These are phyloP conservation scores for Aspergillus awamori DNA, from an alignment of 2,329 filamentous ascomycete species.

Conservation along the genomic window DNA sequence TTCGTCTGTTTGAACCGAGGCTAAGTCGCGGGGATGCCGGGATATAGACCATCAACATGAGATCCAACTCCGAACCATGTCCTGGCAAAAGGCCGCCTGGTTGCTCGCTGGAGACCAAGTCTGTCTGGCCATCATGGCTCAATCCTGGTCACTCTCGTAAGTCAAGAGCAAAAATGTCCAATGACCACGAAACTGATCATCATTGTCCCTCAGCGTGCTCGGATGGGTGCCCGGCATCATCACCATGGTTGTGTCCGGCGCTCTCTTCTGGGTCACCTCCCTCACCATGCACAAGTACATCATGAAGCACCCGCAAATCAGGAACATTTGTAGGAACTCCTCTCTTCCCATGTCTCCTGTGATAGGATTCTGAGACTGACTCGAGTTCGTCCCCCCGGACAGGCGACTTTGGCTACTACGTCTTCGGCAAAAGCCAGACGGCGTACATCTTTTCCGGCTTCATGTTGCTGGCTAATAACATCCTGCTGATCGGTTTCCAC, in stretches of 20 bases:
- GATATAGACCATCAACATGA: slow-evolving; percentile 30
- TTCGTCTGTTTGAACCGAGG: background rate
- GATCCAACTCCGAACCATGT: slow-evolving; percentile 57
- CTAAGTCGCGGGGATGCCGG: background rate
- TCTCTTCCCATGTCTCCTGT: background rate
- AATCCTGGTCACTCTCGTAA: slow-evolving; percentile 54
- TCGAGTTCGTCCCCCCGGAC: background rate
- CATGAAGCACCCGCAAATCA: slow-evolving; percentile 56
- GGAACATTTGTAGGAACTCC: slow-evolving; percentile 47
- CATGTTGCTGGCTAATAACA: slow-evolving; percentile 53
- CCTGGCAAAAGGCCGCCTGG: slow-evolving; percentile 57
- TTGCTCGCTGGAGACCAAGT: slow-evolving; percentile 54
- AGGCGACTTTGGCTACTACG: slow-evolving; percentile 12
- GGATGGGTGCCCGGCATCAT: slow-evolving; percentile 12
- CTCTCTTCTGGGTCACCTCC: slow-evolving; percentile 55
- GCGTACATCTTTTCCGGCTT: slow-evolving; percentile 8
- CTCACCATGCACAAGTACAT: slow-evolving; percentile 57
- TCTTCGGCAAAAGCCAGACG: slow-evolving; percentile 1
- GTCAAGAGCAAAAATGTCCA: slow-evolving; percentile 12
- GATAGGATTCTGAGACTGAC: background rate
- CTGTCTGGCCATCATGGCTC: slow-evolving; percentile 56
- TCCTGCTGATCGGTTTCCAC: slow-evolving; percentile 55
- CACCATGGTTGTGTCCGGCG: slow-evolving; percentile 46
- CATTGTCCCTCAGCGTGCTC: background rate
- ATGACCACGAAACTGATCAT: background rate